A percentile compares a stretch with the other conserved stretches of the same genome.
phyloP scores from a whole-genome alignment of 2,329 filamentous ascomycete species.

The Colletotrichum noveboracense region DNA sequence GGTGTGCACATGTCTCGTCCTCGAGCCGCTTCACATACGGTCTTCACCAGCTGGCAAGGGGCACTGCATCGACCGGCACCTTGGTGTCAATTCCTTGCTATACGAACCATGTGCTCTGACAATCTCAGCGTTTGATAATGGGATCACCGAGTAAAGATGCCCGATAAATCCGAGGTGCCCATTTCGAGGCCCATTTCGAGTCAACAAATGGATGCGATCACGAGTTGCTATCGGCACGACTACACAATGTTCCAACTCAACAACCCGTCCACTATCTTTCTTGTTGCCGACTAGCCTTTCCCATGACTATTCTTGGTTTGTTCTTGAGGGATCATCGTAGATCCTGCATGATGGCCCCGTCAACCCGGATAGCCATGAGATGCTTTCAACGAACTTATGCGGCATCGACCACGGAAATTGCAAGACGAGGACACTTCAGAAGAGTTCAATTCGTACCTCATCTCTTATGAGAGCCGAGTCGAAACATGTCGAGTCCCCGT shows the following conservation, averaged over 20 bases:
- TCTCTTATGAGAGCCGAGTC: background rate
- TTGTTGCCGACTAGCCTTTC: background rate
- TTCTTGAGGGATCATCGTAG: constrained; percentile 9
- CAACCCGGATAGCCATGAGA: background rate
- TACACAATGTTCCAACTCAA: background rate
- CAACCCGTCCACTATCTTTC: background rate
- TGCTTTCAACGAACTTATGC: background rate
- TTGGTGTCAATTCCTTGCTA: background rate
- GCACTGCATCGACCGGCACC: background rate
- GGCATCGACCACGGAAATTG: background rate
- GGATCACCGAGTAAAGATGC: background rate
- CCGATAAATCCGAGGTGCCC: background rate
- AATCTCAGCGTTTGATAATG: background rate
- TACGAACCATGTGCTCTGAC: background rate
- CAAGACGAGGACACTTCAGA: background rate
- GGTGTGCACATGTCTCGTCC: constrained; percentile 2
- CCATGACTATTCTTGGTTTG: constrained; percentile 2
- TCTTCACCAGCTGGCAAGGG: background rate
- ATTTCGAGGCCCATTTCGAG: background rate
- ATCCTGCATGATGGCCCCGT: background rate
- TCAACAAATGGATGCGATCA: background rate
- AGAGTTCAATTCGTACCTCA: background rate
- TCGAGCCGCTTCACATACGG: background rate
- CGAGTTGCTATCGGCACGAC: background rate
- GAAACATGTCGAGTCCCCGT: background rate